Evolutionary conservation across 2,329 filamentous ascomycete genomes (phyloP).

Genomic region (Arthroderma sp.): DNA sequence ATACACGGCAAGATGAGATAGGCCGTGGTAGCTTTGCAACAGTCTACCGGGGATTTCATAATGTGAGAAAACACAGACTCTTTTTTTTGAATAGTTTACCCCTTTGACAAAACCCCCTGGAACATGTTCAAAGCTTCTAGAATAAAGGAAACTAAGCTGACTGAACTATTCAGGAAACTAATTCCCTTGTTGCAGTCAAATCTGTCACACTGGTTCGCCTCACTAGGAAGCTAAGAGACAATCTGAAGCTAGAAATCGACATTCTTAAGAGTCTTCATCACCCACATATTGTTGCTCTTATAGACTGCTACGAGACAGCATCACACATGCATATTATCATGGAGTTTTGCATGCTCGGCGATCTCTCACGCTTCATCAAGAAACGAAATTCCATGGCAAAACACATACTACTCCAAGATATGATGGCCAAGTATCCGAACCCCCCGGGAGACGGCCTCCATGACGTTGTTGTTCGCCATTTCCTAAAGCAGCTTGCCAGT

Average conservation of each 20-base stretch:
- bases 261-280: slow-evolving; percentile 90
- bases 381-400: slow-evolving; percentile 70
- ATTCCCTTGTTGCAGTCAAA: slow-evolving; percentile 84
- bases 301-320: slow-evolving; percentile 79
- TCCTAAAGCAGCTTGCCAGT: slow-evolving; percentile 86
- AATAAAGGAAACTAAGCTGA: background rate
- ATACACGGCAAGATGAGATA: slow-evolving; percentile 75
- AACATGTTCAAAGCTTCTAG: background rate
- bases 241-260: slow-evolving; percentile 86
- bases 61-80: slow-evolving; percentile 55
- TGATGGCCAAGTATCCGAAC: slow-evolving; percentile 88
- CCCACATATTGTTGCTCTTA: slow-evolving; percentile 90
- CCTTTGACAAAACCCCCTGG: background rate
- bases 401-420: slow-evolving; percentile 71
- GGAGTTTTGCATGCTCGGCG: slow-evolving; percentile 95
- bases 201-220: slow-evolving; percentile 83
- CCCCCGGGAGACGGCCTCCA: slow-evolving; percentile 73
- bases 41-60: slow-evolving; percentile 77
- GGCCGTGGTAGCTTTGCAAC: slow-evolving; percentile 96
- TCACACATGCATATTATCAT: slow-evolving; percentile 93
- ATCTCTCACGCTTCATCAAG: slow-evolving; percentile 92
- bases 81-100: background rate
- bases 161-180: slow-evolving; percentile 38
- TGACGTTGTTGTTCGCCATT: slow-evolving; percentile 93
- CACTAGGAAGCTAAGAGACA: slow-evolving; percentile 92